These are phyloP conservation scores for Globisporangium rhizosaccharum DNA, from an alignment of 352 stramenopile genomes.

Conservation along the genomic window DNA sequence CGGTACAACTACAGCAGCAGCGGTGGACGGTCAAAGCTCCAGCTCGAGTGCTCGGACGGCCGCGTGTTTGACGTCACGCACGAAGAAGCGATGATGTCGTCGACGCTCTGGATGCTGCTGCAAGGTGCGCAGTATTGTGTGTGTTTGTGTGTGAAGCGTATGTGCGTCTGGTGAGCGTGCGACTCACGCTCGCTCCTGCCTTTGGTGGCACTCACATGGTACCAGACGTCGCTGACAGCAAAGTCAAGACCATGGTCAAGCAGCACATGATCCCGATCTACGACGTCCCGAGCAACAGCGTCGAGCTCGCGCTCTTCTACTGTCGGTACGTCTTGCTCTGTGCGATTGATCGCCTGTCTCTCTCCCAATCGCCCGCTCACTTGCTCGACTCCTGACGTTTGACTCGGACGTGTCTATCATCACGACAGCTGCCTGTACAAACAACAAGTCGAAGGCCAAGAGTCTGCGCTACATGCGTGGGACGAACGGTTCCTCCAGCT, in stretches of 20 bases:
- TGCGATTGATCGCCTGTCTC: not conserved
- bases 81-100: constrained; percentile 84
- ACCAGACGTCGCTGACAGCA: constrained; percentile 46
- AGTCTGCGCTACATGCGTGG: constrained; percentile 53
- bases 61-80: constrained; percentile 69
- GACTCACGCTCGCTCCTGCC: not conserved
- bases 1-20: constrained; percentile 10
- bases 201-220: not conserved
- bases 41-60: constrained; percentile 72
- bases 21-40: constrained; percentile 45
- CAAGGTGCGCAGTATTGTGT: constrained; percentile 28
- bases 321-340: constrained; percentile 40
- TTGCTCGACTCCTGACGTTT: not conserved
- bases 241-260: constrained; percentile 40
- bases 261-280: constrained; percentile 74
- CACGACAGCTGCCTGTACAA: constrained; percentile 60
- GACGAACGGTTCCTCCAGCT: constrained; percentile 64
- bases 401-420: not conserved
- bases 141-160: not conserved
- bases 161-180: not conserved
- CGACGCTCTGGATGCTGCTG: constrained; percentile 74
- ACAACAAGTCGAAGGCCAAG: constrained; percentile 61
- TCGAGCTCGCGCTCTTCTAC: constrained; percentile 67
- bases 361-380: not conserved
- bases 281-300: constrained; percentile 65